A percentile compares a stretch with the other conserved stretches of the same genome.
Evolutionary conservation across 345 rosid genomes (phyloP).

Genomic region (Cardamine chenopodiifolia): DNA sequence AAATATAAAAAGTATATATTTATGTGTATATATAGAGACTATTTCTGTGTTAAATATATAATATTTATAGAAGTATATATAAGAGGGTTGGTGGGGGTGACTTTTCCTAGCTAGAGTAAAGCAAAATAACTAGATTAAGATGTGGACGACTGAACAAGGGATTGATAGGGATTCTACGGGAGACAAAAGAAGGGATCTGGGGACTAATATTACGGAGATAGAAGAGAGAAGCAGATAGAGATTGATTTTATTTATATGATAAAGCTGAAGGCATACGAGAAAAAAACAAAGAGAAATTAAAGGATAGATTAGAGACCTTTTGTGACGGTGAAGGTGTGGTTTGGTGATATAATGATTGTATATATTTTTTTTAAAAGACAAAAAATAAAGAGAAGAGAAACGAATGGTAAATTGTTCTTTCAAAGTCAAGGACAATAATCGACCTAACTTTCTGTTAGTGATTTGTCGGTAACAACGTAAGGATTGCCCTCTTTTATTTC

Average conservation of each 20-base stretch:
- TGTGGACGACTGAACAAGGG: conserved; percentile 42
- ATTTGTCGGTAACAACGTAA: conserved; percentile 19
- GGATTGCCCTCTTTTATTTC: conserved; percentile 8
- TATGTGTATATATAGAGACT: background rate
- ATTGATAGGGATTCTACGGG: conserved; percentile 38
- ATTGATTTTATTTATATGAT: conserved; percentile 4
- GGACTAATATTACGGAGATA: conserved; percentile 13
- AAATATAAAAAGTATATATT: background rate
- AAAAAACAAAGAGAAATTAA: conserved; percentile 13
- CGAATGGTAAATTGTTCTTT: conserved; percentile 16
- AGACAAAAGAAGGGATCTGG: conserved; percentile 36
- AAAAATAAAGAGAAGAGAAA: background rate
- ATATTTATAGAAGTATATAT: background rate
- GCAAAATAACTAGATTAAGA: conserved; percentile 21
- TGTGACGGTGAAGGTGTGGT: conserved; percentile 44
- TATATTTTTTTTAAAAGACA: background rate
- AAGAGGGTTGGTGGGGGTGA: conserved; percentile 29
- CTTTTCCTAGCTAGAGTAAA: conserved; percentile 38
- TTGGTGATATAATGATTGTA: conserved; percentile 15
- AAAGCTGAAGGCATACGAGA: conserved; percentile 28
- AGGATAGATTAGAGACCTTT: conserved; percentile 39
- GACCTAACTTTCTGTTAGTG: conserved; percentile 12
- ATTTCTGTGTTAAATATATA: background rate
- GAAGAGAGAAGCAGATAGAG: conserved; percentile 3
- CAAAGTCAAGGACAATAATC: conserved; percentile 17